A percentile compares a stretch with the other conserved stretches of the same genome.
Conservation (phyloP, 768 basidiomycete species). For the Sarcodon sp. region DNA sequence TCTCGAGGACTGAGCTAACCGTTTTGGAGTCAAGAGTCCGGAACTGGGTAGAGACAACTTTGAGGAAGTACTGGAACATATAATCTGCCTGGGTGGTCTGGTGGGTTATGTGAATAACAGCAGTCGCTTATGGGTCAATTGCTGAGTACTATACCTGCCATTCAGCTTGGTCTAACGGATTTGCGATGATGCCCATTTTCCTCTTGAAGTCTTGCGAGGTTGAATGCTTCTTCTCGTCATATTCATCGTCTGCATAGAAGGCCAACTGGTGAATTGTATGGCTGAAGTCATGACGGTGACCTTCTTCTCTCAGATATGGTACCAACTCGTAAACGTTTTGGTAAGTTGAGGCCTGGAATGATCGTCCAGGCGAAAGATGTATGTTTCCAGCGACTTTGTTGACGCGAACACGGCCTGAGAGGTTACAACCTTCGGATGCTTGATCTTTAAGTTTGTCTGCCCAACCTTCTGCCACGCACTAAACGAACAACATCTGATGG, state of each 20-base stretch:
- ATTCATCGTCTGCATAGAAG: constrained; percentile 80
- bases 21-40: constrained; percentile 63
- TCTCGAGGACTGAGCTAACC: constrained; percentile 33
- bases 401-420: constrained; percentile 82
- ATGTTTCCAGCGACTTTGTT: constrained; percentile 97
- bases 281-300: constrained; percentile 87
- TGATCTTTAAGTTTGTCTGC: constrained; percentile 87
- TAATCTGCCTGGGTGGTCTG: constrained; percentile 73
- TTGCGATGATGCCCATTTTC: constrained; percentile 56
- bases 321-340: constrained; percentile 82
- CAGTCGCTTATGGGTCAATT: not conserved
- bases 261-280: constrained; percentile 73
- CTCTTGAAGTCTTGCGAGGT: constrained; percentile 51
- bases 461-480: constrained; percentile 96
- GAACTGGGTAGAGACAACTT: constrained; percentile 95
- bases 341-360: constrained; percentile 72
- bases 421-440: constrained; percentile 87
- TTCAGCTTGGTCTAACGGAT: constrained; percentile 64
- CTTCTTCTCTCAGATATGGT: constrained; percentile 84
- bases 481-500: not conserved
- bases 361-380: constrained; percentile 86
- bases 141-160: constrained; percentile 31
- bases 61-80: constrained; percentile 99
- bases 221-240: constrained; percentile 52
- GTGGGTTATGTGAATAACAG: constrained; percentile 1